A percentile compares a stretch with the other conserved stretches of the same genome.
Conservation (phyloP, 371 early-diverging fungal genomes). For the Mucor plumbeus region DNA sequence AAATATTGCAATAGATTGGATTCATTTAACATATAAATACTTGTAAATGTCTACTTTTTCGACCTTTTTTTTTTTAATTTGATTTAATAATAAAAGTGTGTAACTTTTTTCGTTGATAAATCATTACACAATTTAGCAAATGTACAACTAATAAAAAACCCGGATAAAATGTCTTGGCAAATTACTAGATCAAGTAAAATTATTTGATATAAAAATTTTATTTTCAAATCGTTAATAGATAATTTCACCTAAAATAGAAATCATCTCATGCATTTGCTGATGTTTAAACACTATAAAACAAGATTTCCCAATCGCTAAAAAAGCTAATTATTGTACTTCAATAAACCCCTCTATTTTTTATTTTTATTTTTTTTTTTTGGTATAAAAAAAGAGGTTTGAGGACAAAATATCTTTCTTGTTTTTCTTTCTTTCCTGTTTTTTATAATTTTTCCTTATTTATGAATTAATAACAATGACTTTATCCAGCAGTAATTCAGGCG, state of each 20-base stretch:
- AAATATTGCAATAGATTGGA: no score
- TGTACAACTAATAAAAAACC: conserved; percentile 16
- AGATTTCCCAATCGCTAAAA: conserved; percentile 6
- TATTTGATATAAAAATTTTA: conserved; percentile 7
- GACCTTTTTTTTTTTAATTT: background rate
- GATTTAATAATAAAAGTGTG: background rate
- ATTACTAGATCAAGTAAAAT: conserved; percentile 23
- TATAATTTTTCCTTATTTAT: conserved; percentile 11
- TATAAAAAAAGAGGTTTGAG: background rate
- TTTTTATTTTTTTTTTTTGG: conserved; percentile 20
- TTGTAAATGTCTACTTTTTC: background rate
- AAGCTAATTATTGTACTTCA: conserved; percentile 2
- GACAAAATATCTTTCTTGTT: background rate
- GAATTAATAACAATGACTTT: background rate
- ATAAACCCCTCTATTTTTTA: conserved; percentile 16
- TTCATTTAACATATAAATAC: no score
- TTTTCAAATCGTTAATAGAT: conserved; percentile 25
- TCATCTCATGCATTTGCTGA: conserved; percentile 22
- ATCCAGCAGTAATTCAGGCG: conserved; percentile 13
- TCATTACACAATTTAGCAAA: conserved; percentile 5
- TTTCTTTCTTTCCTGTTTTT: conserved; percentile 23
- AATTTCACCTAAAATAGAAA: conserved; percentile 34
- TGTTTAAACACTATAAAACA: conserved; percentile 8
- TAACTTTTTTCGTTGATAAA: background rate
- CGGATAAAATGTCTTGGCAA: conserved; percentile 36